Evolutionary conservation across 371 early-diverging fungal genomes (phyloP).

Genomic region (Syncephalastrum sp.): DNA sequence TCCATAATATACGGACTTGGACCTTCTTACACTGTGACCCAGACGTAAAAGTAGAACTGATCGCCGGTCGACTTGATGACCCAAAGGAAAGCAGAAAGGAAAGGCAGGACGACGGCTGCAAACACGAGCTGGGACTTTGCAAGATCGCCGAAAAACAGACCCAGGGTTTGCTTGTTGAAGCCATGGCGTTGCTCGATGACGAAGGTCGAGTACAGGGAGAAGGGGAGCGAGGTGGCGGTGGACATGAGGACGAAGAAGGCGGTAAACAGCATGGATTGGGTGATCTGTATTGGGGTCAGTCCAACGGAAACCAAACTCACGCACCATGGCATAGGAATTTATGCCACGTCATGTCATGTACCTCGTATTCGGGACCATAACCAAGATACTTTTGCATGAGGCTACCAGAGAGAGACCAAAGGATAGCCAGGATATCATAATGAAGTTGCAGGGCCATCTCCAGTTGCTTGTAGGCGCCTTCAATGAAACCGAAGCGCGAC

Average conservation of each 20-base stretch:
- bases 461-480: conserved; percentile 55
- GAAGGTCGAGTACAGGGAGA: conserved; percentile 89
- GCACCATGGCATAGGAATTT: too few relatives aligned
- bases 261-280: conserved; percentile 82
- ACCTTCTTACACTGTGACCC: conserved; percentile 76
- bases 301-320: neutral
- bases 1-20: too few relatives aligned
- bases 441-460: conserved; percentile 65
- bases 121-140: conserved; percentile 73
- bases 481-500: conserved; percentile 75
- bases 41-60: conserved; percentile 87
- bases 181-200: conserved; percentile 95
- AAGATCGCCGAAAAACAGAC: conserved; percentile 81
- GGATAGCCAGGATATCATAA: conserved; percentile 70
- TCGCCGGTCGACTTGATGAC: conserved; percentile 84
- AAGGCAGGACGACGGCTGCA: conserved; percentile 73
- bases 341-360: conserved; percentile 19
- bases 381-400: conserved; percentile 54
- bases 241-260: conserved; percentile 58
- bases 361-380: conserved; percentile 72
- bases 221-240: conserved; percentile 75
- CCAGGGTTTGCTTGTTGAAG: conserved; percentile 94
- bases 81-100: conserved; percentile 81
- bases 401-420: conserved; percentile 72
- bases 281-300: conserved; percentile 52